Evolutionary conservation across 306 rosid species (phyloP), one percentile per base, ranked within the genome.

Genomic region (Luffa aegyptiaca): DNA sequence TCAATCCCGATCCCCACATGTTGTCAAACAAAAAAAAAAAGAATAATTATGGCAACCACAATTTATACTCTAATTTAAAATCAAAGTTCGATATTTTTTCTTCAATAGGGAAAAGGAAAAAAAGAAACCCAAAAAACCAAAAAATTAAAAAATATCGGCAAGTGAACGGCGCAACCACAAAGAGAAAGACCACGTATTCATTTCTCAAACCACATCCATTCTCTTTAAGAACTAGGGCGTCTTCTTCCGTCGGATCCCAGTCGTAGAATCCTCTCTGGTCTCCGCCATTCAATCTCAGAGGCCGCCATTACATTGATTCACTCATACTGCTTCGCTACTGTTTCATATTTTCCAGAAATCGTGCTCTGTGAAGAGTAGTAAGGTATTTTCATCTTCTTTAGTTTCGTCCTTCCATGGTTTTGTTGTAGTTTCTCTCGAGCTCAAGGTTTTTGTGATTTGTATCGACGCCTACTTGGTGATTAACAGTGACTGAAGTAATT

Each of bases 191-290:
- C 99, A 93, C 99, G 99, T 91, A 81, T 10, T 57, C 33, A 37
- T 72, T 79, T 78, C 83, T 6, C 3, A 44, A 86, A 80, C 97
- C 97, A 91, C 88, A 95, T 86, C 93, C 88, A 74, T 78, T 81
- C 79, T 84, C 62, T 84, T 71, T 81, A 75, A 75, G 79, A 75
- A 36, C 64, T 51, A 46, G 64, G 79, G 64, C 79, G 64, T 51
- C 61, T 14, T 31, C 78, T 36, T 49, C 78, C 78, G 78, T 52
- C 52, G 75, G 16, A 69, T 44, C 75, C 26, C 31, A 39, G 17
- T n/a, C 79, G 79, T 53, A 16, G 64, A n/a, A 51, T 52, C 42
- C 39, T 45, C 76, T 26, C 76, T 71, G 61, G 5, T n/a, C 17
- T 69, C 36, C 35, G 53, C 82, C 80, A 13, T 6, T 18, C 20